Conservation (phyloP, 2,329 filamentous ascomycete species). For the Colletotrichum falcatum region DNA sequence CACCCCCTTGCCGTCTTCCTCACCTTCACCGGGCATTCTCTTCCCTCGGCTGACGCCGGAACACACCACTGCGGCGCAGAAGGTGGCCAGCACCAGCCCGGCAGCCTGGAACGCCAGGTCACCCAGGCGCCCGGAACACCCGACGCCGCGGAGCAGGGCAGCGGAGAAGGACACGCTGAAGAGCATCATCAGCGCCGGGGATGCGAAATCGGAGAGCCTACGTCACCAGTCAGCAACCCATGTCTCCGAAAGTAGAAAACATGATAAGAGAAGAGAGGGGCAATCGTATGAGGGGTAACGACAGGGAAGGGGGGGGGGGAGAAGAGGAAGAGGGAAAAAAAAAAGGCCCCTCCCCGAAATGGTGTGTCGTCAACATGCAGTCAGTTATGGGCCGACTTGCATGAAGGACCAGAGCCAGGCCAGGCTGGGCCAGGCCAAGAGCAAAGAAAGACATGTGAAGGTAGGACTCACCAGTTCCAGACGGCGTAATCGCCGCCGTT, state of each 20-base stretch:
- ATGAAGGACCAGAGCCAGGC: too few species aligned
- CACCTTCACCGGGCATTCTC: neutral
- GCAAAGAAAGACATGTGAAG: neutral
- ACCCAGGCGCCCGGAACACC: neutral
- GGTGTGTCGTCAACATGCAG: neutral
- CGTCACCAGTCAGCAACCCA: constrained; percentile 2
- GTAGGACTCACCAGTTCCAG: constrained; percentile 44
- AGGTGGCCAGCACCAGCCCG: constrained; percentile 23
- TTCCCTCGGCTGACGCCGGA: constrained; percentile 4
- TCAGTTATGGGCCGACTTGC: too few species aligned
- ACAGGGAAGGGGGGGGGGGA: too few species aligned
- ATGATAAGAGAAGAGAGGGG: neutral
- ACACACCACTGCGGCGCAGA: constrained; percentile 16
- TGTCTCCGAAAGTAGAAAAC: neutral
- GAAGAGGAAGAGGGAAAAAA: accelerated
- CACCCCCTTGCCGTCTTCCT: neutral
- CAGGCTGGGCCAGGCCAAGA: neutral
- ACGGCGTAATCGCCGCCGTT: constrained; percentile 43
- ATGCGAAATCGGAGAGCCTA: constrained; percentile 32
- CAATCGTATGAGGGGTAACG: neutral
- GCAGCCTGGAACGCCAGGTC: constrained; percentile 33
- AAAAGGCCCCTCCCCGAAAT: neutral
- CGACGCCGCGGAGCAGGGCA: constrained; percentile 21
- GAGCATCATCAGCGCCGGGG: constrained; percentile 66
- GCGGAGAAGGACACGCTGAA: constrained; percentile 86